Base-by-base conservation (phyloP, 495 filamentous ascomycete species). In the Aspergillus wentii region DNA sequence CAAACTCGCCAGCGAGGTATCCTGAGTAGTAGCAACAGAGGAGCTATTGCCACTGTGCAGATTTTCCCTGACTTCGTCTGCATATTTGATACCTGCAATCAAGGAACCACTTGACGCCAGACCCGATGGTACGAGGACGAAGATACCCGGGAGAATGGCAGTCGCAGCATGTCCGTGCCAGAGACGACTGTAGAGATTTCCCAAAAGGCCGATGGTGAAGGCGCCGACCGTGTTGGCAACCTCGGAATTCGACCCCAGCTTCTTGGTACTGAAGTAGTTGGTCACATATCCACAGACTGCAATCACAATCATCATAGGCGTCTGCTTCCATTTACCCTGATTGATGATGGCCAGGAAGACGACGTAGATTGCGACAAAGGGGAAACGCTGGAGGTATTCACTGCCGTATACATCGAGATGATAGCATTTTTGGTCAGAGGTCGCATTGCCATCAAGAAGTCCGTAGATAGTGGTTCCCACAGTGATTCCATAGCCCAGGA, bases 401-500 rank as follows among this genome's bases (percentile, higher is more conserved):
- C 58, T 68, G 23, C 54, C 53, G 29, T 55, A 68, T 8, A 68
- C 45, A 17, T 82, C 74, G 0, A 76, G 67, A 35, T 81, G 70
- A 1, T 56, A 55, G 61, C 89, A 95, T 10, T 62, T 76, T 1
- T 82, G 81, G 6, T 69, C 66, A 13, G 83, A 87, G 1, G 83
- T 82, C 8, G 90, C 89, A 15, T 83, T 69, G 6, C 54, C 31
- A 61, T 94, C 86, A 48, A 95, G 76, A 17, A 89, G 71, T 5
- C 91, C 91, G 57, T 94, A 95, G 14, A 97, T 70, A 2, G 85
- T 86, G 0, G 88, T 88, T 21, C 91, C 91, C 25, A 97, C 86
- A 0, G 91, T 95, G 49, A 97, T 94, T 17, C 90, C 91, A 48
- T 90, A 96, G 17, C 88, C 91, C 5, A 97, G 80, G 63, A 95